Percentiles rank a stretch among this genome's conserved stretches.
Conservation (phyloP, 2,329 filamentous ascomycete genomes). For the Clonostachys rosea region DNA sequence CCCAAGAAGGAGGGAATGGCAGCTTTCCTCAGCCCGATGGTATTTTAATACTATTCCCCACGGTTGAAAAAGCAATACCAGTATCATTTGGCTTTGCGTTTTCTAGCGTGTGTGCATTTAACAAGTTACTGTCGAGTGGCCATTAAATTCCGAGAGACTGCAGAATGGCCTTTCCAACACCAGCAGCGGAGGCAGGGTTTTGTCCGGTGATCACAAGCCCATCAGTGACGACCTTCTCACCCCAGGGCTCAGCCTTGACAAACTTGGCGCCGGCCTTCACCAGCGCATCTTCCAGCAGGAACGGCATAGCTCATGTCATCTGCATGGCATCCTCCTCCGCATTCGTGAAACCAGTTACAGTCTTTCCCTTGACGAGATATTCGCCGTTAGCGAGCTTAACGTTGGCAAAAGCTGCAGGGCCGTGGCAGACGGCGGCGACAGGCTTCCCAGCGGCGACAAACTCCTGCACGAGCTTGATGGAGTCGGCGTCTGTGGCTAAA, state of each 20-base stretch:
- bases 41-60: no score
- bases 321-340: slow-evolving; percentile 45
- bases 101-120: no score
- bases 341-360: slow-evolving; percentile 59
- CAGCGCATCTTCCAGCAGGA: slow-evolving; percentile 52
- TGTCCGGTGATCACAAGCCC: slow-evolving; percentile 52
- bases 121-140: no score
- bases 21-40: no score
- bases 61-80: no score
- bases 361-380: slow-evolving; percentile 48
- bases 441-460: slow-evolving; percentile 59
- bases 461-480: slow-evolving; percentile 55
- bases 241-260: slow-evolving; percentile 49
- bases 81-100: no score
- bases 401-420: slow-evolving; percentile 57
- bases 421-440: slow-evolving; percentile 66
- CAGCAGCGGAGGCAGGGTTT: slow-evolving; percentile 49
- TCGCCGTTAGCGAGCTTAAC: slow-evolving; percentile 45
- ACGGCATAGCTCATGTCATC: slow-evolving; percentile 50
- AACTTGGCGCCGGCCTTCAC: slow-evolving; percentile 47
- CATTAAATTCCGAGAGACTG: slow-evolving; percentile 30
- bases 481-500: slow-evolving; percentile 52
- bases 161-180: slow-evolving; percentile 44
- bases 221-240: slow-evolving; percentile 41
- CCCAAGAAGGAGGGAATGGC: no score